Evolutionary conservation across 2,329 filamentous ascomycete species (phyloP), one percentile per base, ranked within the genome.

Genomic region (Fusarium veterinarium): DNA sequence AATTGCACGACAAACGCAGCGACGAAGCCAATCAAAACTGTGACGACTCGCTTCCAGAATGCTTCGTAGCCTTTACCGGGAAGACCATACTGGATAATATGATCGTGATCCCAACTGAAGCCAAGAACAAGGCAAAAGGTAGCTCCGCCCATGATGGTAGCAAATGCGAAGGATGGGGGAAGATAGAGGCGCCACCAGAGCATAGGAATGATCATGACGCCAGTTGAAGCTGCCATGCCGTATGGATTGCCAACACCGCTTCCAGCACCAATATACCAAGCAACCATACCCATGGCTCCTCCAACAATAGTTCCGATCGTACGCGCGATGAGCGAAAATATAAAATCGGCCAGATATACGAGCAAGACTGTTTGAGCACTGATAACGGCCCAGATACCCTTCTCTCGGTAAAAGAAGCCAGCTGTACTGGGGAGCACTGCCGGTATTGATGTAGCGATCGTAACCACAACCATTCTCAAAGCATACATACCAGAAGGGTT

Each of bases 261-360:
- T 0, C 85, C 86, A 4, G 86, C 84, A 0, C 86, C 86, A 23
- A 86, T 84, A 44, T 88, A 88, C 86, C 86, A 88, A 4, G 82
- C 82, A 0, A 84, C 76, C 73, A 88, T 78, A 1, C 84, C 86
- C 12, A 87, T 55, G 0, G 84, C 73, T 19, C 86, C 86, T 0
- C 86, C 86, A 14, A 85, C 64, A 1, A 88, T 67, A 0, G 86
- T 87, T 10, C 84, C 86, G 2, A 82, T 57, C 0, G 77, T 73
- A 28, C 86, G 80, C 2, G 81, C 77, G 1, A 86, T 46, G 10
- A 87, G 69, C 0, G 84, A 85, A 53, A 85, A 84, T 0, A 82
- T 83, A 44, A 88, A 87, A 58, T 88, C 86, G 0, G 85, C 83
- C 80, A 87, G 83, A 71, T 87, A 88, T 14, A 85, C 79, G 3